phyloP scores from a whole-genome alignment of 2,329 filamentous ascomycete species.

The Xylaria arbuscula region DNA sequence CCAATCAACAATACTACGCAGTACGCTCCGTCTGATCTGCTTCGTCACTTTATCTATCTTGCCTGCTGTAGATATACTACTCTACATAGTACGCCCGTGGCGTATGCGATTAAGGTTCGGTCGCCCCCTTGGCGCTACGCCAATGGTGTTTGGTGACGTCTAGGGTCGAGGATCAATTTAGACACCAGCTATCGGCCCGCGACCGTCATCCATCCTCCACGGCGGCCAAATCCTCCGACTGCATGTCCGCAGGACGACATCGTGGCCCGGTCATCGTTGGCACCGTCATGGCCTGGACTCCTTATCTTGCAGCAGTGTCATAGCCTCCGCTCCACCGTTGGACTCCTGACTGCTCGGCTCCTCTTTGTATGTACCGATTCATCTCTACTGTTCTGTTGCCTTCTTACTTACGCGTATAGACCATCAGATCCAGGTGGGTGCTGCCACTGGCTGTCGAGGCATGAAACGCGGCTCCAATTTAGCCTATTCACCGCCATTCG shows the following conservation, averaged over 20 bases:
- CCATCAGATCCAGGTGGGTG: conserved; percentile 16
- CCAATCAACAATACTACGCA: neutral
- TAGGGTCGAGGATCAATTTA: conserved; percentile 35
- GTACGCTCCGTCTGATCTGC: conserved; percentile 2
- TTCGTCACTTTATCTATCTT: conserved; percentile 6
- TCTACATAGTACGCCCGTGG: conserved; percentile 9
- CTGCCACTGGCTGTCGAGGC: conserved; percentile 12
- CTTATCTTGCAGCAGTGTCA: conserved; percentile 34
- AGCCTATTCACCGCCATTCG: conserved; percentile 35
- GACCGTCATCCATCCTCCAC: conserved; percentile 35
- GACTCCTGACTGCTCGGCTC: conserved; percentile 6
- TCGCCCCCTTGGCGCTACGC: conserved; percentile 12
- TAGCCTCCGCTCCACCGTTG: conserved; percentile 22
- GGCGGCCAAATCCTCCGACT: conserved; percentile 28
- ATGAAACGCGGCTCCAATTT: conserved; percentile 34
- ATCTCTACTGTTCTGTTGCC: conserved; percentile 10
- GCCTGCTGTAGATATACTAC: neutral
- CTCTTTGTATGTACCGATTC: conserved; percentile 14
- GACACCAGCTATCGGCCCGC: conserved; percentile 42
- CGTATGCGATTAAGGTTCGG: conserved; percentile 13
- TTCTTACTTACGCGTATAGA: conserved; percentile 13
- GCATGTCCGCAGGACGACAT: conserved; percentile 30
- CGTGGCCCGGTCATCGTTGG: conserved; percentile 16
- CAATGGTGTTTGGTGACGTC: conserved; percentile 21
- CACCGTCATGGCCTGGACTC: conserved; percentile 26